These are phyloP conservation scores for Gymnopus androsaceus DNA, from an alignment of 1,284 basidiomycete genomes.

Conservation along the genomic window DNA sequence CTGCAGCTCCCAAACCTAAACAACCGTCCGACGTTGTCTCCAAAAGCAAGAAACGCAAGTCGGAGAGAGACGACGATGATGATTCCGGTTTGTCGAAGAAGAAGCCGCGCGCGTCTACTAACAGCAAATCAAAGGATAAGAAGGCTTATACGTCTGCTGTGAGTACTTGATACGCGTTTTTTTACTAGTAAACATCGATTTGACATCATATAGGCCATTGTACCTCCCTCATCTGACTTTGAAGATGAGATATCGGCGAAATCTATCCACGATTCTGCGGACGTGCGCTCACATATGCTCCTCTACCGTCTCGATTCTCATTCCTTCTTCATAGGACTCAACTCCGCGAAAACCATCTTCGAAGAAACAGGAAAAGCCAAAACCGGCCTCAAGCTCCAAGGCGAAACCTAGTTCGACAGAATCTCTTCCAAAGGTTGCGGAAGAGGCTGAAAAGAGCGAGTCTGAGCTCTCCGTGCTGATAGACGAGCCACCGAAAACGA, in stretches of 20 bases:
- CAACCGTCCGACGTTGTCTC: neutral
- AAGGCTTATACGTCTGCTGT: slow-evolving; percentile 33
- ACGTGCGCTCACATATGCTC: too few species aligned
- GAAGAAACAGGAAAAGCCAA: neutral
- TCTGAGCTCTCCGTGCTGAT: slow-evolving; percentile 63
- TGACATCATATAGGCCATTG: slow-evolving; percentile 29
- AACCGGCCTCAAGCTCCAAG: neutral
- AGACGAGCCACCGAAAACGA: slow-evolving; percentile 51
- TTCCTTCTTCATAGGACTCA: neutral
- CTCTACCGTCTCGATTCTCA: neutral
- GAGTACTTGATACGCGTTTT: slow-evolving; percentile 8
- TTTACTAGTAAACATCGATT: slow-evolving; percentile 4
- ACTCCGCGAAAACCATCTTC: neutral
- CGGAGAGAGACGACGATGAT: neutral
- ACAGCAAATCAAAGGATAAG: slow-evolving; percentile 19
- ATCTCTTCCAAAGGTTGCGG: slow-evolving; percentile 2
- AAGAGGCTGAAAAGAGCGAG: slow-evolving; percentile 45
- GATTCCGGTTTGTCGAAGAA: slow-evolving; percentile 12
- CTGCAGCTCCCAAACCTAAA: slow-evolving; percentile 4
- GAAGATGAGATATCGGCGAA: slow-evolving; percentile 28
- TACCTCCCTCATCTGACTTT: slow-evolving; percentile 35
- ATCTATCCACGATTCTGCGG: neutral
- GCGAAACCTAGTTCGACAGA: neutral
- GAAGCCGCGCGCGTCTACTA: slow-evolving; percentile 13
- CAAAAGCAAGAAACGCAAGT: slow-evolving; percentile 9